Evolutionary conservation across 441 rosid genomes (phyloP).

Genomic region (Arabidopsis hybrid): DNA sequence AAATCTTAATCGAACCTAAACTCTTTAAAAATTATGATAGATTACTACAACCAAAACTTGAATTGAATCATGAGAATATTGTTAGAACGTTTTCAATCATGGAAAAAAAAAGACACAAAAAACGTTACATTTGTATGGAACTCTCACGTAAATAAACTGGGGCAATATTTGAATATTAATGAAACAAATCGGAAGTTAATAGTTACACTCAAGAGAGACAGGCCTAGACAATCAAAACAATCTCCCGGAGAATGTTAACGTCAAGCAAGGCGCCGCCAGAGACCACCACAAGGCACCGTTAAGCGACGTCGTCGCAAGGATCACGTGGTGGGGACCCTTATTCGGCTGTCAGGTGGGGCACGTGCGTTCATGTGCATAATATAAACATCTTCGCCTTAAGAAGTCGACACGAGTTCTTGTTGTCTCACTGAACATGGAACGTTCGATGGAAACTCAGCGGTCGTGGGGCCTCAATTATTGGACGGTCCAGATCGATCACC

Average conservation of each 20-base stretch:
- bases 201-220: background rate
- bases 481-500: slow-evolving; percentile 54
- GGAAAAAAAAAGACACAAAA: background rate
- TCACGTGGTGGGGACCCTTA: slow-evolving; percentile 63
- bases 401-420: slow-evolving; percentile 50
- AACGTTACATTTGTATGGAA: background rate
- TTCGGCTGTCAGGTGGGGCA: slow-evolving; percentile 53
- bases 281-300: slow-evolving; percentile 30
- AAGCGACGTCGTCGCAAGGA: slow-evolving; percentile 33
- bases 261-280: slow-evolving; percentile 37
- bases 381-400: slow-evolving; percentile 5
- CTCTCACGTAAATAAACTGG: background rate
- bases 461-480: slow-evolving; percentile 36
- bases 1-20: background rate
- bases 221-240: background rate
- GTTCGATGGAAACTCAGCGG: slow-evolving; percentile 35
- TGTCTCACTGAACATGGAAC: slow-evolving; percentile 44
- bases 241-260: background rate
- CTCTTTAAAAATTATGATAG: no score
- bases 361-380: slow-evolving; percentile 72
- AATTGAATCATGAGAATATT: background rate
- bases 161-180: background rate
- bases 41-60: background rate
- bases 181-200: background rate
- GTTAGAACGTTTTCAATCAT: background rate